phyloP scores from a whole-genome alignment of 176 grass and related monocot genomes.

The Eragrostis curvula region DNA sequence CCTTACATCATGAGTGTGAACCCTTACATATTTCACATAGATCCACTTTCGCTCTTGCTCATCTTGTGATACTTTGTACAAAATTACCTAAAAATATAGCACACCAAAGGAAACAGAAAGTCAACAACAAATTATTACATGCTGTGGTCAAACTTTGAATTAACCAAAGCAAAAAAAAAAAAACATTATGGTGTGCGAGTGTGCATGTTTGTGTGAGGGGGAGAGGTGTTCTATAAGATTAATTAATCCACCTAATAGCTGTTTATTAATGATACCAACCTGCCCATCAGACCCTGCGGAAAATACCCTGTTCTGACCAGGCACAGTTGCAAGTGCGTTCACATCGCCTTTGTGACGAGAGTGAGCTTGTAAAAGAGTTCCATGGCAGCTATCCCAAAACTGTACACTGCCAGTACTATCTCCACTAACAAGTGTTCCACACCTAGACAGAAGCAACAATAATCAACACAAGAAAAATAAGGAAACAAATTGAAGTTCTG shows the following conservation, averaged over 20 bases:
- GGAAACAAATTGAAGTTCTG: background rate
- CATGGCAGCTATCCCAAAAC: constrained; percentile 91
- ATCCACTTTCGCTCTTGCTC: constrained; percentile 65
- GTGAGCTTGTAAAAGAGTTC: constrained; percentile 91
- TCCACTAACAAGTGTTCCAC: constrained; percentile 91
- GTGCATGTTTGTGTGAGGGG: background rate
- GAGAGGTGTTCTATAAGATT: constrained; percentile 3
- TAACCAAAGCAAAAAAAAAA: constrained; percentile 2
- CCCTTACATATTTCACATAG: constrained; percentile 76
- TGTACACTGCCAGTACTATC: constrained; percentile 92
- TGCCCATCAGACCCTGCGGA: constrained; percentile 98
- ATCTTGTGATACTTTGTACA: constrained; percentile 72
- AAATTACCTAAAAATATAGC: constrained; percentile 74
- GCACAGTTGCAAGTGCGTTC: constrained; percentile 77
- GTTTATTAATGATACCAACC: constrained; percentile 65
- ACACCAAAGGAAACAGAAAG: background rate
- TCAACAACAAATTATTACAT: background rate
- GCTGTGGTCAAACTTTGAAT: background rate
- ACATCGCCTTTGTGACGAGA: constrained; percentile 87
- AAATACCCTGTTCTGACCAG: constrained; percentile 83
- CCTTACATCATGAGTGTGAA: constrained; percentile 93
- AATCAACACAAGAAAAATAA: constrained; percentile 25
- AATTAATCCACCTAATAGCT: constrained; percentile 44
- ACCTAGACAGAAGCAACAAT: constrained; percentile 64
- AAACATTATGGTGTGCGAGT: background rate